Evolutionary conservation across 345 rosid genomes (phyloP).

Genomic region (Capsella bursapastoris): DNA sequence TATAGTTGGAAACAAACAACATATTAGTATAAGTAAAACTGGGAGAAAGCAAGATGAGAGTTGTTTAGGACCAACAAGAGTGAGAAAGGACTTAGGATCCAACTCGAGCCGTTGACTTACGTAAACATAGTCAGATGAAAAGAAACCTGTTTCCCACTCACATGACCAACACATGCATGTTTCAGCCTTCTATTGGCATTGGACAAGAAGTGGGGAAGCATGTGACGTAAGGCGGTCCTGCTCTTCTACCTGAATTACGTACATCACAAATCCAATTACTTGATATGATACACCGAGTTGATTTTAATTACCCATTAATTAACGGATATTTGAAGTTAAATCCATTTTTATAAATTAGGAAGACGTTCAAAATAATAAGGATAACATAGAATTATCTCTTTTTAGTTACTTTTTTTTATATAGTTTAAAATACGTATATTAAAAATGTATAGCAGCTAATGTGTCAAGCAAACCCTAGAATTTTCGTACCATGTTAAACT

Average conservation of each 20-base stretch:
- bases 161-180: conserved; percentile 41
- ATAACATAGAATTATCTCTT: neutral
- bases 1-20: conserved; percentile 15
- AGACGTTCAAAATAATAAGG: neutral
- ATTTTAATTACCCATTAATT: neutral
- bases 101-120: conserved; percentile 32
- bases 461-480: neutral
- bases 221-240: conserved; percentile 34
- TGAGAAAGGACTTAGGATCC: conserved; percentile 30
- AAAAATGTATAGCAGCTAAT: neutral
- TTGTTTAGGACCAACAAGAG: conserved; percentile 28
- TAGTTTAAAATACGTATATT: no score
- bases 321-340: neutral
- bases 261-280: neutral
- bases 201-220: conserved; percentile 29
- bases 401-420: neutral
- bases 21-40: neutral
- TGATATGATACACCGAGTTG: neutral
- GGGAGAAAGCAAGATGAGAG: conserved; percentile 1
- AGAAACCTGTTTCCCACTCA: conserved; percentile 33
- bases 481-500: neutral
- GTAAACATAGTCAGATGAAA: conserved; percentile 7
- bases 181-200: conserved; percentile 27
- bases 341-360: neutral
- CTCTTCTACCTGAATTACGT: conserved; percentile 8